phyloP scores from a whole-genome alignment of 768 basidiomycete species.

The Cystobasidium tubakii region DNA sequence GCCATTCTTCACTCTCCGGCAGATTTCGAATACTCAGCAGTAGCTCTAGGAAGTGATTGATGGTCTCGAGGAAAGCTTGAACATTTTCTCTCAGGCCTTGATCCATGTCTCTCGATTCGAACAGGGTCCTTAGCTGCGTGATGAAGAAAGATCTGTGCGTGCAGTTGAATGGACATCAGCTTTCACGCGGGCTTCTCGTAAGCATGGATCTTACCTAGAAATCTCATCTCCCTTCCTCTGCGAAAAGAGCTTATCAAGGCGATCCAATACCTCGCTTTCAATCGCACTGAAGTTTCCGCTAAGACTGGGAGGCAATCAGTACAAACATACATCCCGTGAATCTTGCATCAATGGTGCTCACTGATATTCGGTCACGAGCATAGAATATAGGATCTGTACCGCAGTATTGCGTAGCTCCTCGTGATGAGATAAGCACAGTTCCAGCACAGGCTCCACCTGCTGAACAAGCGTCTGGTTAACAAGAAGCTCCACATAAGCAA shows the following conservation, averaged over 20 bases:
- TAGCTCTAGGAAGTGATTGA: constrained; percentile 86
- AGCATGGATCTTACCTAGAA: constrained; percentile 39
- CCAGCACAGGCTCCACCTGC: constrained; percentile 70
- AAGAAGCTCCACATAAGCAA: no score
- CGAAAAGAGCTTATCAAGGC: constrained; percentile 80
- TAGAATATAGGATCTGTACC: constrained; percentile 84
- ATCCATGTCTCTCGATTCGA: constrained; percentile 75
- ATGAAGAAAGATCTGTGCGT: constrained; percentile 90
- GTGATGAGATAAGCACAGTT: constrained; percentile 88
- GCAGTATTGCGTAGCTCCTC: constrained; percentile 84
- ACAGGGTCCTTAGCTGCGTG: constrained; percentile 78
- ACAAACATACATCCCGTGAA: background rate
- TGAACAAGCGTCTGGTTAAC: constrained; percentile 55
- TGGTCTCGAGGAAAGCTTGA: constrained; percentile 73
- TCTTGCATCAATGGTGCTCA: background rate
- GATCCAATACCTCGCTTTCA: constrained; percentile 84
- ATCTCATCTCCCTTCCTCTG: constrained; percentile 61
- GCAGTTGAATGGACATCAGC: constrained; percentile 55
- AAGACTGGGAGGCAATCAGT: constrained; percentile 49
- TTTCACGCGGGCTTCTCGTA: constrained; percentile 1
- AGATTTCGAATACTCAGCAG: constrained; percentile 77
- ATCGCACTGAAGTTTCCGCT: constrained; percentile 79
- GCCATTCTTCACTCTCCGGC: constrained; percentile 75
- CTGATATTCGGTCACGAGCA: constrained; percentile 64
- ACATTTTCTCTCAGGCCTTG: constrained; percentile 71